phyloP scores from a whole-genome alignment of 805 yeast genomes.

The Metschnikowia dekortorum region DNA sequence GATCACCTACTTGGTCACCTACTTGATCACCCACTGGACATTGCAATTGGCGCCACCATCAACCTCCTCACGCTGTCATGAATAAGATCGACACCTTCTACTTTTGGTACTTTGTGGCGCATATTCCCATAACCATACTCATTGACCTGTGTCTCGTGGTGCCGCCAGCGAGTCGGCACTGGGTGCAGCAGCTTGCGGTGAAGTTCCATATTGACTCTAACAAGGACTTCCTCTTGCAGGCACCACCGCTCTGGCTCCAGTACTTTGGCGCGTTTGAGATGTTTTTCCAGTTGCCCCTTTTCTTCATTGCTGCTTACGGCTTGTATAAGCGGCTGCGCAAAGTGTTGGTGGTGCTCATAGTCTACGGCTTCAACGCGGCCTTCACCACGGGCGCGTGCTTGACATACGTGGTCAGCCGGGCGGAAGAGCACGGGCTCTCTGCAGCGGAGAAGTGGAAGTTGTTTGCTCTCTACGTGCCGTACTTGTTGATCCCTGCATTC shows the following conservation, averaged over 20 bases:
- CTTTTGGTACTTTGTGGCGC: slow-evolving; percentile 53
- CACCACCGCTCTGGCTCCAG: slow-evolving; percentile 68
- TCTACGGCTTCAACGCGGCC: slow-evolving; percentile 81
- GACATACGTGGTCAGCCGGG: slow-evolving; percentile 38
- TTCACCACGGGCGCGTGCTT: slow-evolving; percentile 75
- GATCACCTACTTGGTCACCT: too few species aligned
- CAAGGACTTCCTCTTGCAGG: slow-evolving; percentile 63
- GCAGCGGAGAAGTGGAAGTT: slow-evolving; percentile 38
- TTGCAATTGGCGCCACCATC: too few species aligned
- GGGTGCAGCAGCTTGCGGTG: slow-evolving; percentile 46
- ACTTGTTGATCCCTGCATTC: slow-evolving; percentile 57
- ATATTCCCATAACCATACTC: slow-evolving; percentile 69
- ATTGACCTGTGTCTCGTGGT: slow-evolving; percentile 72
- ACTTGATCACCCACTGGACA: too few species aligned
- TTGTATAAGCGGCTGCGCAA: slow-evolving; percentile 14
- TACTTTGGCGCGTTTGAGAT: slow-evolving; percentile 71
- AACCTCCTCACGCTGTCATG: slow-evolving; percentile 1
- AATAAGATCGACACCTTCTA: slow-evolving; percentile 40
- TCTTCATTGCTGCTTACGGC: slow-evolving; percentile 42
- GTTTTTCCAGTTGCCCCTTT: slow-evolving; percentile 74
- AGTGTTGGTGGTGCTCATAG: slow-evolving; percentile 36
- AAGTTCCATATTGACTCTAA: slow-evolving; percentile 59
- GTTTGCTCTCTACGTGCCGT: slow-evolving; percentile 61
- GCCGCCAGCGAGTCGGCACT: slow-evolving; percentile 46
- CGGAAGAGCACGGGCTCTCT: slow-evolving; percentile 36